Evolutionary conservation across 2,329 filamentous ascomycete species (phyloP).

Genomic region (Endothia cerciana): DNA sequence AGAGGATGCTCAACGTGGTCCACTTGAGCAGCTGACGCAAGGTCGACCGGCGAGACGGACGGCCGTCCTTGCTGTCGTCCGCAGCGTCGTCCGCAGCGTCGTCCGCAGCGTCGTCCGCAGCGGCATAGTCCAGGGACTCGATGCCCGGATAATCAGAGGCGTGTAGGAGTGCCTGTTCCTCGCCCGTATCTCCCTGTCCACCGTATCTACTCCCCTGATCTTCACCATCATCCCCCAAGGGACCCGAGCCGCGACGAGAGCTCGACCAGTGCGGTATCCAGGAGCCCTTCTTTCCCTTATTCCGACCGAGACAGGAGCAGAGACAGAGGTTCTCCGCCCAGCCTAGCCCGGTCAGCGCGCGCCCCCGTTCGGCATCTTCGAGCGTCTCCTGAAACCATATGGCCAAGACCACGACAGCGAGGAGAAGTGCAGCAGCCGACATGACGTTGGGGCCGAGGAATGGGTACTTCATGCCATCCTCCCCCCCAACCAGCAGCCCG

Average conservation of each 20-base stretch:
- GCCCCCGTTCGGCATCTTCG: conserved; percentile 47
- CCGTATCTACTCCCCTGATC: conserved; percentile 30
- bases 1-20: conserved; percentile 79
- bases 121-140: conserved; percentile 30
- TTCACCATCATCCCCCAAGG: conserved; percentile 28
- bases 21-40: conserved; percentile 70
- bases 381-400: conserved; percentile 87
- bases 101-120: conserved; percentile 40
- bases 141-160: conserved; percentile 8
- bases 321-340: conserved; percentile 36
- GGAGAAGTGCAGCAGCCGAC: conserved; percentile 69
- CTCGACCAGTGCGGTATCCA: conserved; percentile 36
- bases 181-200: conserved; percentile 17
- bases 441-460: conserved; percentile 86
- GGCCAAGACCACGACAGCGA: conserved; percentile 75
- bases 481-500: conserved; percentile 73
- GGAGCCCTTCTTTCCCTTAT: conserved; percentile 31
- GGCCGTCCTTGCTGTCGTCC: conserved; percentile 52
- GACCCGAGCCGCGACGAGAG: conserved; percentile 3
- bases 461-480: conserved; percentile 65
- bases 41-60: conserved; percentile 42
- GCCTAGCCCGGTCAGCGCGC: conserved; percentile 31
- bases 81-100: conserved; percentile 37
- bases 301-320: conserved; percentile 31
- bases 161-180: conserved; percentile 25